phyloP scores from a whole-genome alignment of 257 asterid genomes.

The Scutellaria baicalensis region DNA sequence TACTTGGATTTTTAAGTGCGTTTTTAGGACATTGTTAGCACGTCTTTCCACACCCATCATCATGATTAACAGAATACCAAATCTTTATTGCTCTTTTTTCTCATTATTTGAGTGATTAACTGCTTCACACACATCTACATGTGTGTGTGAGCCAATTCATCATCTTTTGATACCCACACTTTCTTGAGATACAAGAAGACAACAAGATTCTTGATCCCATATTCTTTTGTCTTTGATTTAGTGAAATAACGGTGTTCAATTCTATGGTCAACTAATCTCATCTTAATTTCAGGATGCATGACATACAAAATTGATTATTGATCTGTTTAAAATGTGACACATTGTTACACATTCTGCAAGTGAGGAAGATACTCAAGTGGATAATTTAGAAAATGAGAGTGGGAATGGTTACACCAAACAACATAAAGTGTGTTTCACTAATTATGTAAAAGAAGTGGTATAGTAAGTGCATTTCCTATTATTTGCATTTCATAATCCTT shows the following conservation, averaged over 20 bases:
- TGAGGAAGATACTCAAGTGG: background rate
- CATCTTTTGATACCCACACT: too few relatives aligned
- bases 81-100: background rate
- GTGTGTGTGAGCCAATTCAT: too few relatives aligned
- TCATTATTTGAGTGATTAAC: constrained; percentile 27
- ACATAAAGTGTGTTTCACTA: background rate
- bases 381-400: background rate
- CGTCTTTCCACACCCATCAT: background rate
- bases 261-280: too few relatives aligned
- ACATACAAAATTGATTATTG: too few relatives aligned
- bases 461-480: constrained; percentile 13
- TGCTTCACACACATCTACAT: constrained; percentile 5
- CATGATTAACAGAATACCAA: constrained; percentile 4
- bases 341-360: too few relatives aligned
- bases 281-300: too few relatives aligned
- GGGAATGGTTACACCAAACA: constrained; percentile 8
- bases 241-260: too few relatives aligned
- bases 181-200: too few relatives aligned
- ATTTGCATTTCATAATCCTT: constrained; percentile 7
- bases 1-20: background rate
- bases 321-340: too few relatives aligned
- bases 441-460: background rate
- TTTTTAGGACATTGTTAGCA: constrained; percentile 15
- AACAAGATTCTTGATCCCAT: too few relatives aligned
- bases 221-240: too few relatives aligned